A percentile compares a stretch with the other conserved stretches of the same genome.
These are phyloP conservation scores for Boletus sp. DNA, from an alignment of 1,284 basidiomycete genomes.

Conservation along the genomic window DNA sequence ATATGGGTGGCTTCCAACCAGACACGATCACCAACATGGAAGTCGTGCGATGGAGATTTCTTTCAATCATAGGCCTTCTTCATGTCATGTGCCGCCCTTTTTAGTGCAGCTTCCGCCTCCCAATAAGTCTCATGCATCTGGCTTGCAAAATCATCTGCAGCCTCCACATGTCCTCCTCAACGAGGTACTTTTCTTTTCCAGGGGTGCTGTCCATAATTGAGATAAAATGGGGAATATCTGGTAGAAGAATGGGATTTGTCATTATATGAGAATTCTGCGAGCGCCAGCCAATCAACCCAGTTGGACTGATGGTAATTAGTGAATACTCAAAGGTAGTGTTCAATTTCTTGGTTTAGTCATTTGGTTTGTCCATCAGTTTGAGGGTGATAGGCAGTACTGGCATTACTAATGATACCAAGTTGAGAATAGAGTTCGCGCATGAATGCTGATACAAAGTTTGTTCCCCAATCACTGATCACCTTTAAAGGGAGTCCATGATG, in stretches of 20 bases:
- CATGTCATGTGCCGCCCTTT: constrained; percentile 14
- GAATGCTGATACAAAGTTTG: neutral
- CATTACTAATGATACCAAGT: neutral
- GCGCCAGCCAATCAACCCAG: constrained; percentile 8
- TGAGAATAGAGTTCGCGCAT: neutral
- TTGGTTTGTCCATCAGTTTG: too few relatives aligned
- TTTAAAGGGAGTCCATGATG: neutral
- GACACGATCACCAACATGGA: constrained; percentile 1
- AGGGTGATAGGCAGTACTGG: constrained; percentile 27
- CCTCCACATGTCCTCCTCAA: neutral
- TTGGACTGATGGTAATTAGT: constrained; percentile 6
- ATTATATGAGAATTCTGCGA: constrained; percentile 10
- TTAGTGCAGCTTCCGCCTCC: constrained; percentile 23
- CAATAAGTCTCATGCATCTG: constrained; percentile 14
- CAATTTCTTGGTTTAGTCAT: constrained; percentile 44
- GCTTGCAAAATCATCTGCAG: constrained; percentile 13
- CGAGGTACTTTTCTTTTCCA: constrained; percentile 24
- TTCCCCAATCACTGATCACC: constrained; percentile 3
- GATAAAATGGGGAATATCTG: neutral
- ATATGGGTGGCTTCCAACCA: constrained; percentile 17
- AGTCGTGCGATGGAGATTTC: neutral
- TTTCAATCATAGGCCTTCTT: neutral
- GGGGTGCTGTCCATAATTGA: constrained; percentile 29
- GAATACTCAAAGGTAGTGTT: constrained; percentile 43
- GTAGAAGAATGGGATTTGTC: neutral